These are phyloP conservation scores for Leccinum longicurvipes DNA, from an alignment of 768 basidiomycete genomes.

Conservation along the genomic window DNA sequence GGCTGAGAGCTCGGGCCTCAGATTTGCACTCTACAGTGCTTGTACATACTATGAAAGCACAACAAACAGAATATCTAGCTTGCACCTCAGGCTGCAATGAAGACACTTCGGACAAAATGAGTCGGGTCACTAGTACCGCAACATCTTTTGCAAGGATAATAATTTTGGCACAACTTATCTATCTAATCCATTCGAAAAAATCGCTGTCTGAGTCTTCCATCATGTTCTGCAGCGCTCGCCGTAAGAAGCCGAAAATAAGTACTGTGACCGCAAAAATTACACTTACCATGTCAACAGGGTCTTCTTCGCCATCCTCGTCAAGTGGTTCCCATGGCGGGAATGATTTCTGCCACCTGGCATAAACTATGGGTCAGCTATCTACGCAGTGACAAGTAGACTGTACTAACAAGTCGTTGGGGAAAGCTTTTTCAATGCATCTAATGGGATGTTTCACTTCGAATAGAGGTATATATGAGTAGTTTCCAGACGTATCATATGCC, in stretches of 20 bases:
- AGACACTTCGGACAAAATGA: too few species aligned
- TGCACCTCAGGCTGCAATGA: too few species aligned
- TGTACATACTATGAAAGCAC: too few species aligned
- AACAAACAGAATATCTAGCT: too few species aligned
- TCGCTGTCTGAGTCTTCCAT: neutral
- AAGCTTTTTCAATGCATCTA: slow-evolving; percentile 2
- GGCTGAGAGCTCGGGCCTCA: too few species aligned
- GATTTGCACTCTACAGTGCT: too few species aligned
- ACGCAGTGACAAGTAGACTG: neutral
- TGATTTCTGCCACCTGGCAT: slow-evolving; percentile 18
- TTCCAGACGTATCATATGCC: slow-evolving; percentile 13
- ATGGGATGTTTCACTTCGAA: slow-evolving; percentile 15
- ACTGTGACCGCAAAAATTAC: neutral
- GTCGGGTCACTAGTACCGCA: too few species aligned
- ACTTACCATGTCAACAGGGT: slow-evolving; percentile 17
- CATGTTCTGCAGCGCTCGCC: neutral
- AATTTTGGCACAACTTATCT: neutral
- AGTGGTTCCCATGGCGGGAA: slow-evolving; percentile 25
- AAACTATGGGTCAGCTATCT: neutral
- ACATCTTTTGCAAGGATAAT: too few species aligned
- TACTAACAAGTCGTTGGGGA: slow-evolving; percentile 20
- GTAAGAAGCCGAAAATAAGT: neutral
- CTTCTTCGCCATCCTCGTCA: slow-evolving; percentile 25
- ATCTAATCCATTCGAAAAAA: neutral
- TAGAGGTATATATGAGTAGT: slow-evolving; percentile 17